Conservation (phyloP, 2,329 filamentous ascomycete genomes). For the Ophiosphaerella narmari region DNA sequence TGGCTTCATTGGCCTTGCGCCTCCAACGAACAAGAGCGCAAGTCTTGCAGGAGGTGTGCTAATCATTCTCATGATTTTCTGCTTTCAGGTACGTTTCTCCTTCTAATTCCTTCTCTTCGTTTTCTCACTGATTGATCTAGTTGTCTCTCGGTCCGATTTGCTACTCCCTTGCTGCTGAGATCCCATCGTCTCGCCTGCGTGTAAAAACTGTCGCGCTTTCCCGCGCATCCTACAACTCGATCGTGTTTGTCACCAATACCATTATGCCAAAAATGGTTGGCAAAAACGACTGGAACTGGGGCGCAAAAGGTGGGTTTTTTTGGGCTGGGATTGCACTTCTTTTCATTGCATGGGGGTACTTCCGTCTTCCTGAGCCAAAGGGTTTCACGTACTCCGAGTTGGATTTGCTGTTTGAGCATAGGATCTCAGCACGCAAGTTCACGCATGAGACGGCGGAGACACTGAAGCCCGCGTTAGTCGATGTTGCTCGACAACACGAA, state of each 20-base stretch:
- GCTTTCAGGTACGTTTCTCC: constrained; percentile 22
- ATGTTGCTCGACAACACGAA: constrained; percentile 22
- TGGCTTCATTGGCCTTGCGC: constrained; percentile 72
- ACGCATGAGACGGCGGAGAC: constrained; percentile 23
- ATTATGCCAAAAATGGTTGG: constrained; percentile 33
- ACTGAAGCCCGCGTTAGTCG: constrained; percentile 21
- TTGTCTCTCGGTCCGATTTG: constrained; percentile 77
- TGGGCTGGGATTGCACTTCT: constrained; percentile 25
- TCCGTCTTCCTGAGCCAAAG: constrained; percentile 28
- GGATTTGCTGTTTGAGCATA: constrained; percentile 29
- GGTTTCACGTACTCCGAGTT: constrained; percentile 28
- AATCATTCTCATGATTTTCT: constrained; percentile 32
- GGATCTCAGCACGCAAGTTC: constrained; percentile 28
- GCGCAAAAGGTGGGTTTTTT: constrained; percentile 29
- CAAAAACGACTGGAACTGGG: constrained; percentile 31
- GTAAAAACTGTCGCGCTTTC: constrained; percentile 89
- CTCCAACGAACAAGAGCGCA: constrained; percentile 51
- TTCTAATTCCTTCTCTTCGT: constrained; percentile 36
- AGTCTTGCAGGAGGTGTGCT: constrained; percentile 29
- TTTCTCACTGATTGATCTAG: constrained; percentile 71
- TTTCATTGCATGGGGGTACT: constrained; percentile 28
- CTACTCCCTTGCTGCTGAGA: constrained; percentile 81
- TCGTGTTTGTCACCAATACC: constrained; percentile 27
- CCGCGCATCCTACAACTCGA: constrained; percentile 50
- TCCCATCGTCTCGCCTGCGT: constrained; percentile 78